A percentile compares a stretch with the other conserved stretches of the same genome.
phyloP scores from a whole-genome alignment of 768 basidiomycete genomes.

The Strobilomyces echinocephalus region DNA sequence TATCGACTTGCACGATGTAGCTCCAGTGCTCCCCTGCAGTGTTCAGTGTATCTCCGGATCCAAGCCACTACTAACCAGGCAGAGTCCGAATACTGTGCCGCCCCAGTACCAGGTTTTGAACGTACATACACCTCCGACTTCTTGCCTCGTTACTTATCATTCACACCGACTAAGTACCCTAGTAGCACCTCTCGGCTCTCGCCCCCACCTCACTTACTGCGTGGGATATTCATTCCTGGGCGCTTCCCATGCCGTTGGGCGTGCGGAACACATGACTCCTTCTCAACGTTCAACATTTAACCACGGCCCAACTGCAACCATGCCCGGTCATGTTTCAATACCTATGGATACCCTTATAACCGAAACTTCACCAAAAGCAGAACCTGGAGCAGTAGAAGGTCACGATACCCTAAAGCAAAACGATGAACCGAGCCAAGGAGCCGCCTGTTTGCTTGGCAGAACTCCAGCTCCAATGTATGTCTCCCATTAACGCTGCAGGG shows the following conservation, averaged over 20 bases:
- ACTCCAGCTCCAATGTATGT: conserved; percentile 24
- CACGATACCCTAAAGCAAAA: neutral
- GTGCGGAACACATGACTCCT: neutral
- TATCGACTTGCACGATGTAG: too few relatives aligned
- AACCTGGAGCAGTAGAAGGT: neutral
- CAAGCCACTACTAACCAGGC: too few relatives aligned
- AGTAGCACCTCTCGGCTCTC: too few relatives aligned
- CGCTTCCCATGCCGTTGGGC: conserved; percentile 6
- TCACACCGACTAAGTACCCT: too few relatives aligned
- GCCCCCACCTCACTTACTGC: neutral
- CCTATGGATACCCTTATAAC: conserved; percentile 11
- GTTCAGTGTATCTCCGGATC: too few relatives aligned
- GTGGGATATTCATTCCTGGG: conserved; percentile 7
- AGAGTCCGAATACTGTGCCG: too few relatives aligned
- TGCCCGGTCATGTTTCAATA: conserved; percentile 18
- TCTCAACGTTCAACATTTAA: neutral
- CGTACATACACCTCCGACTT: too few relatives aligned
- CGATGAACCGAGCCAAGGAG: neutral
- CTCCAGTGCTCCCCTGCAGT: too few relatives aligned
- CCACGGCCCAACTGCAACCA: neutral
- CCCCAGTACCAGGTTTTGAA: too few relatives aligned
- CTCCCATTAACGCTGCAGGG: neutral
- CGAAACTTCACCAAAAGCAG: neutral
- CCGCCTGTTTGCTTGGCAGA: conserved; percentile 1
- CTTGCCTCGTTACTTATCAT: too few relatives aligned